Evolutionary conservation across 2,329 filamentous ascomycete genomes (phyloP).

Genomic region (Clarireedia monteithiana): DNA sequence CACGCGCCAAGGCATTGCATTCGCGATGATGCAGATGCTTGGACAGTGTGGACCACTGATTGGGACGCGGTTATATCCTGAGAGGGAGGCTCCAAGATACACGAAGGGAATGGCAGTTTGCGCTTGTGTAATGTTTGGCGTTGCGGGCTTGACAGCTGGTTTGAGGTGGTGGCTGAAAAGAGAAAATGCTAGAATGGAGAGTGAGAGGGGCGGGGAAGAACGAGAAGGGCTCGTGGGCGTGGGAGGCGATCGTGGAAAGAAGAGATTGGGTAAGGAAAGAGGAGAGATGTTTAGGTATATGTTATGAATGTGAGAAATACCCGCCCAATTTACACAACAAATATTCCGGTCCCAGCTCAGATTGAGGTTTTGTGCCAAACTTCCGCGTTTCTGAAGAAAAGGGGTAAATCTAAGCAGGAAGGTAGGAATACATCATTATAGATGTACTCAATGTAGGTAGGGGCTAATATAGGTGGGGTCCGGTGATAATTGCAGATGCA

Average conservation of each 20-base stretch:
- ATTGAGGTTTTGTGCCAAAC: no score
- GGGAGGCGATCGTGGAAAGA: neutral
- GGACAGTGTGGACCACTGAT: conserved; percentile 39
- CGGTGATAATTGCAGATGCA: no score
- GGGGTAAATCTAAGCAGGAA: no score
- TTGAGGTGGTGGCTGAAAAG: conserved; percentile 32
- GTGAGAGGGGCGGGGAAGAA: conserved; percentile 25
- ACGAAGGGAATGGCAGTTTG: conserved; percentile 42
- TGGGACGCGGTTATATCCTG: conserved; percentile 47
- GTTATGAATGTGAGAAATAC: conserved; percentile 5
- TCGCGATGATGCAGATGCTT: conserved; percentile 73
- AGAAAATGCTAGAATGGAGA: conserved; percentile 27
- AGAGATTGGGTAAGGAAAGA: conserved; percentile 11
- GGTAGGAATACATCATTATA: no score
- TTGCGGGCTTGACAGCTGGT: conserved; percentile 34
- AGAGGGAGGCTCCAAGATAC: conserved; percentile 40
- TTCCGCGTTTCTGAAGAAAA: no score
- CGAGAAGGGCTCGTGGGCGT: neutral
- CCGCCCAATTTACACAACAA: no score
- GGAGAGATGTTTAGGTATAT: conserved; percentile 17
- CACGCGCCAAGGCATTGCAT: conserved; percentile 63
- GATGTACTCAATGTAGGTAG: no score
- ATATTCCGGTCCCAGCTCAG: no score
- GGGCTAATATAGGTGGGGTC: no score
- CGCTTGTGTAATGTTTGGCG: conserved; percentile 40